Evolutionary conservation across 2,329 filamentous ascomycete genomes (phyloP).

Genomic region (Purpureocillium lavendulum): DNA sequence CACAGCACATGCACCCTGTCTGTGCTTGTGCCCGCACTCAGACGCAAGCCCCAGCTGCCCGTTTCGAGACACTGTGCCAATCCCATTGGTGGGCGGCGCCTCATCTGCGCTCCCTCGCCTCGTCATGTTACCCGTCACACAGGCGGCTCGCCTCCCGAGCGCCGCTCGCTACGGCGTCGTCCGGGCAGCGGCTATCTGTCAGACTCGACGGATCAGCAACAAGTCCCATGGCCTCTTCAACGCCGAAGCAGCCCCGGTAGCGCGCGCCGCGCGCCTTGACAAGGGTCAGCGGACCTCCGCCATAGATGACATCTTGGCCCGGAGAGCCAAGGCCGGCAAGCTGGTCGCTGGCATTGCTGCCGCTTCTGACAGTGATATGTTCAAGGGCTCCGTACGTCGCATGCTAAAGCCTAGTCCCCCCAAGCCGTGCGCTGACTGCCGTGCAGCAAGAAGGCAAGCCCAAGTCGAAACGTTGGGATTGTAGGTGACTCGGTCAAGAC

Average conservation of each 20-base stretch:
- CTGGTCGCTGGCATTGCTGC: slow-evolving; percentile 71
- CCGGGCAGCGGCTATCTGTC: background rate
- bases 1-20: too few relatives aligned
- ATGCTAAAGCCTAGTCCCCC: background rate
- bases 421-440: background rate
- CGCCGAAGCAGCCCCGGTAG: slow-evolving; percentile 15
- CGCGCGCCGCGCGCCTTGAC: slow-evolving; percentile 14
- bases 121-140: slow-evolving; percentile 4
- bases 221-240: slow-evolving; percentile 11
- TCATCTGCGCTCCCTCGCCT: too few relatives aligned
- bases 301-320: slow-evolving; percentile 20
- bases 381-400: slow-evolving; percentile 60
- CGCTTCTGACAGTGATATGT: slow-evolving; percentile 69
- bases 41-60: too few relatives aligned
- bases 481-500: slow-evolving; percentile 42
- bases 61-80: background rate
- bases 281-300: slow-evolving; percentile 14
- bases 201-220: slow-evolving; percentile 10
- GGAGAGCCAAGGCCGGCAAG: slow-evolving; percentile 60
- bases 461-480: slow-evolving; percentile 74
- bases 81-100: too few relatives aligned
- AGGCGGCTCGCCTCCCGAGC: background rate
- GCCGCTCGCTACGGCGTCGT: slow-evolving; percentile 3
- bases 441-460: slow-evolving; percentile 48
- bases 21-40: too few relatives aligned